Percentiles rank a stretch among this genome's conserved stretches.
Evolutionary conservation across 2,329 filamentous ascomycete genomes (phyloP).

Genomic region (Colletotrichum sublineola): DNA sequence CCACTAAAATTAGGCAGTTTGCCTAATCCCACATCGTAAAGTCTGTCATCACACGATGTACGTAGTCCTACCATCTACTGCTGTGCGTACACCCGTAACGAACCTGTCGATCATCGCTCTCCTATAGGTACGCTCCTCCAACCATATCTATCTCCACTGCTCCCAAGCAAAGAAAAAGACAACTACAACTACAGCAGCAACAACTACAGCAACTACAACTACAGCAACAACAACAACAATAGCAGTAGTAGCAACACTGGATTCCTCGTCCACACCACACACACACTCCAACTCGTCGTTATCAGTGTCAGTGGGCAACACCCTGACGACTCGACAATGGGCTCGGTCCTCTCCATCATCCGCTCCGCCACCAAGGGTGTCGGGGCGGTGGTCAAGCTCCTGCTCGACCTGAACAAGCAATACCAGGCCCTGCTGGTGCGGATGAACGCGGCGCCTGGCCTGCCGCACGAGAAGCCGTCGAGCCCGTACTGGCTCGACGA

Average conservation of each 20-base stretch:
- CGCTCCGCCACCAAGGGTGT: conserved; percentile 45
- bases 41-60: too few species aligned
- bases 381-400: conserved; percentile 45
- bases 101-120: not conserved
- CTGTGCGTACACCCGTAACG: not conserved
- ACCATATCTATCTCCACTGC: not conserved
- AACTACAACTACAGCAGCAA: too few species aligned
- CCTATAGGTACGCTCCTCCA: not conserved
- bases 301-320: not conserved
- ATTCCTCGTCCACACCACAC: not conserved
- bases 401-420: conserved; percentile 48
- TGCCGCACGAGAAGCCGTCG: conserved; percentile 58
- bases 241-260: not conserved
- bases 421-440: conserved; percentile 50
- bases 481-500: conserved; percentile 61
- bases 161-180: too few species aligned
- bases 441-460: conserved; percentile 52
- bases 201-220: too few species aligned
- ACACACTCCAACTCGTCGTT: not conserved
- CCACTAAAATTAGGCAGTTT: too few species aligned
- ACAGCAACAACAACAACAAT: too few species aligned
- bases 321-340: conserved; percentile 47
- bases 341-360: conserved; percentile 49
- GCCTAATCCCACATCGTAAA: too few species aligned
- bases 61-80: too few species aligned